Percentiles rank a stretch among this genome's conserved stretches.
Conservation (phyloP, 352 stramenopile species). For the Phytophthora parvispora region DNA sequence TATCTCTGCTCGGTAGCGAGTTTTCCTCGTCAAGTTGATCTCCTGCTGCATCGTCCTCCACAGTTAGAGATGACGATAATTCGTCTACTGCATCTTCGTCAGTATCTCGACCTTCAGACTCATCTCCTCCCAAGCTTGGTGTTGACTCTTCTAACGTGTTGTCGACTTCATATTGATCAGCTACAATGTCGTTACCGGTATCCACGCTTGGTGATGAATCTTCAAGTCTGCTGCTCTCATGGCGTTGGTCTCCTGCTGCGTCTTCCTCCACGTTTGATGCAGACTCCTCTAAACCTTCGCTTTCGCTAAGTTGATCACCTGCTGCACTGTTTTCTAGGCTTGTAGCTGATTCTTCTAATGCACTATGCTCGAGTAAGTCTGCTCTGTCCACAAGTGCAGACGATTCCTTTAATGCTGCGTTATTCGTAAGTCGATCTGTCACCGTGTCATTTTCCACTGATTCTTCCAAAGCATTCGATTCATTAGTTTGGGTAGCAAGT, state of each 20-base stretch:
- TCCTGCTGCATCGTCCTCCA: too few species aligned
- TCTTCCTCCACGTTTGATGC: too few species aligned
- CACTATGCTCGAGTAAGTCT: not conserved
- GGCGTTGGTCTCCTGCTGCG: too few species aligned
- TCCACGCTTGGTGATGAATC: too few species aligned
- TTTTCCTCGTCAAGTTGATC: too few species aligned
- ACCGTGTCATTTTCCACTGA: not conserved
- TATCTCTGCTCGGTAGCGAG: too few species aligned
- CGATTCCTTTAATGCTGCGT: not conserved
- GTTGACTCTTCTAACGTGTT: conserved; percentile 1
- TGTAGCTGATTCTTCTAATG: not conserved
- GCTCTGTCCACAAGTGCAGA: not conserved
- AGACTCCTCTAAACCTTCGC: not conserved
- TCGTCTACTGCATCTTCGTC: not conserved
- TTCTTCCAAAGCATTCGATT: not conserved
- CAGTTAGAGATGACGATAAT: too few species aligned
- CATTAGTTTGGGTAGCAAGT: not conserved
- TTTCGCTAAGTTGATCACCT: not conserved
- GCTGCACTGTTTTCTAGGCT: not conserved
- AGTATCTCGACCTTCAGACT: not conserved
- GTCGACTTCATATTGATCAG: too few species aligned
- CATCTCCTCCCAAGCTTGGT: not conserved
- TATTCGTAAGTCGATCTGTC: not conserved
- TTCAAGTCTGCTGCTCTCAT: too few species aligned
- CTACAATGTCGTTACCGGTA: too few species aligned